Conservation (phyloP, 169 alveolate genomes). For the Cryptosporidium canis region DNA sequence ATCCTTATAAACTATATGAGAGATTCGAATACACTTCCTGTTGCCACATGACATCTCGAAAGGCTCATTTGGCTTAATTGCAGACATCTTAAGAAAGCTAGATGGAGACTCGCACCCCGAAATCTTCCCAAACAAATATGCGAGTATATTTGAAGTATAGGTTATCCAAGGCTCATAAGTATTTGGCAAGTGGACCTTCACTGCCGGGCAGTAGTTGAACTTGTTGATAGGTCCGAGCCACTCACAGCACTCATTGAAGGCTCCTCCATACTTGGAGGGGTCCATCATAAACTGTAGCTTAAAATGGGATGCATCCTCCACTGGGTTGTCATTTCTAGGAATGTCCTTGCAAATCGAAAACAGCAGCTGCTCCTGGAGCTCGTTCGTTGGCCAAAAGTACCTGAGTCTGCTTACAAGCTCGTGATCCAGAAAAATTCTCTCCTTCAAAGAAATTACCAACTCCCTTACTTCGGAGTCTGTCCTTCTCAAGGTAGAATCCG, state of each 20-base stretch:
- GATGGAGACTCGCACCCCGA: conserved; percentile 42
- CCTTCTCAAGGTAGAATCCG: conserved; percentile 58
- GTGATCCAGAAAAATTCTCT: conserved; percentile 58
- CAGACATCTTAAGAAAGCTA: conserved; percentile 30
- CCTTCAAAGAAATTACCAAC: conserved; percentile 25
- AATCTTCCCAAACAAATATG: conserved; percentile 56
- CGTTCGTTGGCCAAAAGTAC: conserved; percentile 66
- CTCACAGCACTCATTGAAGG: conserved; percentile 65
- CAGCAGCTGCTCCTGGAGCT: conserved; percentile 55
- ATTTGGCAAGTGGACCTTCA: conserved; percentile 51
- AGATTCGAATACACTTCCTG: conserved; percentile 52
- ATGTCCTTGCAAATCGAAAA: conserved; percentile 55
- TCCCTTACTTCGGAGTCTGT: conserved; percentile 63
- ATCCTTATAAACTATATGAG: conserved; percentile 58
- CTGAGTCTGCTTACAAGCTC: conserved; percentile 58
- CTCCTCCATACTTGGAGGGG: conserved; percentile 68
- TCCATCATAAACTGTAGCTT: conserved; percentile 69
- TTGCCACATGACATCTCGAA: conserved; percentile 67
- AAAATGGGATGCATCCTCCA: conserved; percentile 55
- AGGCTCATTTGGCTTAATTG: conserved; percentile 41
- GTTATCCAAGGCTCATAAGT: conserved; percentile 74
- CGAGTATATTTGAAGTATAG: conserved; percentile 45
- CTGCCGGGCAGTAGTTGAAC: conserved; percentile 61
- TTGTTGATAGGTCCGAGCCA: conserved; percentile 70
- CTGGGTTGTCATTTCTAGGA: conserved; percentile 65